Conservation (phyloP, 2,329 filamentous ascomycete genomes). For the Talaromyces sp. region DNA sequence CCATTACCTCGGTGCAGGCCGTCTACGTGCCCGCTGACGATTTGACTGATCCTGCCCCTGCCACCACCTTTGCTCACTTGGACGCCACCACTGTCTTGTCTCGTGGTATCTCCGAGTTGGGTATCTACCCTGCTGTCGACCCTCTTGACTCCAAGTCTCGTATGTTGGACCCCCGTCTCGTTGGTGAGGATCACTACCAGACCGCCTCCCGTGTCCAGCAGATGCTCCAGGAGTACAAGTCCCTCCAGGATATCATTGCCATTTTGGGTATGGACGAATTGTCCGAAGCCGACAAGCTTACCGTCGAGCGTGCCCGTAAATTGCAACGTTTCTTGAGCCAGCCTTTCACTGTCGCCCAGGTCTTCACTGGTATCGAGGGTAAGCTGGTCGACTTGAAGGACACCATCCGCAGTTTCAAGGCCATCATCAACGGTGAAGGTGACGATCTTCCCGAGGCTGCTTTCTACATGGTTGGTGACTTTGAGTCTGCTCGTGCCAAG, state of each 20-base stretch:
- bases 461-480: constrained; percentile 98
- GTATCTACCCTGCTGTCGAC: constrained; percentile 99
- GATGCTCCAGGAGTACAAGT: constrained; percentile 99
- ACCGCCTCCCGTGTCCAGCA: constrained; percentile 94
- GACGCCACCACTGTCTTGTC: constrained; percentile 99
- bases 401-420: constrained; percentile 96
- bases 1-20: constrained; percentile 99
- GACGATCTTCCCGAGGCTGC: constrained; percentile 89
- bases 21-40: constrained; percentile 99
- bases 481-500: constrained; percentile 88
- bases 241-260: constrained; percentile 99
- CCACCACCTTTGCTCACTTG: constrained; percentile 99
- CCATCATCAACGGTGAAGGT: constrained; percentile 89
- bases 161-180: constrained; percentile 98
- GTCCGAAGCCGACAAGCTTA: constrained; percentile 98
- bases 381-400: constrained; percentile 97
- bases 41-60: constrained; percentile 99
- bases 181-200: constrained; percentile 96
- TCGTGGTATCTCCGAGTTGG: constrained; percentile 99
- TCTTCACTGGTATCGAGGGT: constrained; percentile 79
- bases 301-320: constrained; percentile 99
- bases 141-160: constrained; percentile 99
- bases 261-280: constrained; percentile 99
- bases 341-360: constrained; percentile 86
- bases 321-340: constrained; percentile 99